phyloP scores from a whole-genome alignment of 176 grass and related monocot species.

The Olyra latifolia region DNA sequence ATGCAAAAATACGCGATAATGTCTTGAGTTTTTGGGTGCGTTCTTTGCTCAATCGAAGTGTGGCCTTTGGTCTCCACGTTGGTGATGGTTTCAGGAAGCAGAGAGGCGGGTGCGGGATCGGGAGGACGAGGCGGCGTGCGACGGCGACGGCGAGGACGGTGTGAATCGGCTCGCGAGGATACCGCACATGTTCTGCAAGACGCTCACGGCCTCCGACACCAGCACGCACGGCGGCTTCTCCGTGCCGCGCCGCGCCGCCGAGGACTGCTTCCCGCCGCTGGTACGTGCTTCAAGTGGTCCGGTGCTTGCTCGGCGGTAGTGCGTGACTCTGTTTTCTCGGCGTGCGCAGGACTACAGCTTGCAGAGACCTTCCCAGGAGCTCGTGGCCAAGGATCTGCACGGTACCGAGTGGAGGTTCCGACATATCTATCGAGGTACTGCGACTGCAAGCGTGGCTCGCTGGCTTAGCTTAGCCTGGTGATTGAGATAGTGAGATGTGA shows the following conservation, averaged over 20 bases:
- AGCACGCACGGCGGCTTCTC: conserved; percentile 96
- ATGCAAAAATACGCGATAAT: no score
- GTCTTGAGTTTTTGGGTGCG: neutral
- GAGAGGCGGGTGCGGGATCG: conserved; percentile 36
- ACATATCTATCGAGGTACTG: conserved; percentile 82
- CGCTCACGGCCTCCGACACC: conserved; percentile 87
- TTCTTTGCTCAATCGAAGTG: neutral
- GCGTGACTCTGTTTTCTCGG: conserved; percentile 25
- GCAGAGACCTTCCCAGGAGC: conserved; percentile 87
- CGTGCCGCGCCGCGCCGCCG: conserved; percentile 86
- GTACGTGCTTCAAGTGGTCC: conserved; percentile 38
- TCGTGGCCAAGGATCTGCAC: conserved; percentile 89
- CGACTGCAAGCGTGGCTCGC: neutral
- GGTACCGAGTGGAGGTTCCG: conserved; percentile 82
- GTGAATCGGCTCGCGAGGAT: conserved; percentile 44
- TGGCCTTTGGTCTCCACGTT: neutral
- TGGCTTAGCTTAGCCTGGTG: neutral
- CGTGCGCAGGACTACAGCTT: conserved; percentile 62
- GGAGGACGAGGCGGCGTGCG: conserved; percentile 31
- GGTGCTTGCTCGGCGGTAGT: neutral
- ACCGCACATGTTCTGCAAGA: conserved; percentile 98
- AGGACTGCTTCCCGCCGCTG: conserved; percentile 95
- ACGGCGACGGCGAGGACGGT: conserved; percentile 32
- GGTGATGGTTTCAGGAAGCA: conserved; percentile 8
- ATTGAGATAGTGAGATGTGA: neutral